phyloP scores from a whole-genome alignment of 2,329 filamentous ascomycete species.

The Fusarium beomiforme region DNA sequence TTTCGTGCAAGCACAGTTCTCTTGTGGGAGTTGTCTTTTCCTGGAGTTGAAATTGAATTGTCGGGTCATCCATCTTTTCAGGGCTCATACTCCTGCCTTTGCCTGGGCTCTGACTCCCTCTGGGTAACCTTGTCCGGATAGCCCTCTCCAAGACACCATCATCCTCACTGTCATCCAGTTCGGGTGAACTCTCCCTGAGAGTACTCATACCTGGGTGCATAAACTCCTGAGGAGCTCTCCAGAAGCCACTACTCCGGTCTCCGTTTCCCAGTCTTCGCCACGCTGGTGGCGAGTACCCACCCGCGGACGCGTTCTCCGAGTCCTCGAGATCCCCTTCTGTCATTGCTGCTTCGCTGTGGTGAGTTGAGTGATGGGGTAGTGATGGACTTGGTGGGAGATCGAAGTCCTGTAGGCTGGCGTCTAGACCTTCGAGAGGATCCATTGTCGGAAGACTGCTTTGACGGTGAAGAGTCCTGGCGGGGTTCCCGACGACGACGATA shows the following conservation, averaged over 20 bases:
- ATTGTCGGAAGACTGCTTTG: slow-evolving; percentile 36
- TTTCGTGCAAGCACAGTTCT: slow-evolving; percentile 35
- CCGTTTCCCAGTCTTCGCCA: slow-evolving; percentile 71
- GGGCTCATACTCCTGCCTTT: slow-evolving; percentile 60
- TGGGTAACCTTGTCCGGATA: slow-evolving; percentile 64
- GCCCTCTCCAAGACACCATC: slow-evolving; percentile 61
- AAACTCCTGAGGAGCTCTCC: slow-evolving; percentile 65
- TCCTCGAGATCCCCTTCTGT: slow-evolving; percentile 54
- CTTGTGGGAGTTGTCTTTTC: slow-evolving; percentile 40
- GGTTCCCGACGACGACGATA: slow-evolving; percentile 27
- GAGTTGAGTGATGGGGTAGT: slow-evolving; percentile 47
- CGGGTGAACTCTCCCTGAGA: slow-evolving; percentile 39
- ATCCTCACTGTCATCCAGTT: slow-evolving; percentile 46
- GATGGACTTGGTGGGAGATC: slow-evolving; percentile 58
- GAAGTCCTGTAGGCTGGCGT: slow-evolving; percentile 66
- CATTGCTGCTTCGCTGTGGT: slow-evolving; percentile 49
- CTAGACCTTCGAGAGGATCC: slow-evolving; percentile 55
- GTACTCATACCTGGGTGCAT: slow-evolving; percentile 51
- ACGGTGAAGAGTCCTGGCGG: slow-evolving; percentile 6
- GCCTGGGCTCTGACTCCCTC: slow-evolving; percentile 65
- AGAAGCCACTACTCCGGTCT: slow-evolving; percentile 67
- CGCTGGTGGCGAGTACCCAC: slow-evolving; percentile 69
- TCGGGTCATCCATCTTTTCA: slow-evolving; percentile 54
- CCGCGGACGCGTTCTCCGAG: slow-evolving; percentile 59
- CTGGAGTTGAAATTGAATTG: slow-evolving; percentile 49